Conservation (phyloP, 192 early-diverging fungal genomes). For the Backusella macrospora region DNA sequence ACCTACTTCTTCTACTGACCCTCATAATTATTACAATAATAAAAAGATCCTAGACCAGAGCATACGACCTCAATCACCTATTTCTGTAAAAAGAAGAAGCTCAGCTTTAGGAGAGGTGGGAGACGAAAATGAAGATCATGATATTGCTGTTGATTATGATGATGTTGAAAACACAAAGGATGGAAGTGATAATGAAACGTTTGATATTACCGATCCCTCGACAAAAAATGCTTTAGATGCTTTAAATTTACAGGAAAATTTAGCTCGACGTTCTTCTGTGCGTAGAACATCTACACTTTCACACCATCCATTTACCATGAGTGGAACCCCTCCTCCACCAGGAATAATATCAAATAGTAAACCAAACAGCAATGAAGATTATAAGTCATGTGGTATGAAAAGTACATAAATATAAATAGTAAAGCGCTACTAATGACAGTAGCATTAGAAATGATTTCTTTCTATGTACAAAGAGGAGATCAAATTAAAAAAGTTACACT, state of each 20-base stretch:
- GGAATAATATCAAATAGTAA: background rate
- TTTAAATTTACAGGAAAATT: constrained; percentile 31
- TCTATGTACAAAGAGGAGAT: constrained; percentile 63
- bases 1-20: constrained; percentile 14
- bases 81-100: background rate
- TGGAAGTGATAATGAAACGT: constrained; percentile 6
- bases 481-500: constrained; percentile 56
- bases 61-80: background rate
- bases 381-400: background rate
- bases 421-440: background rate
- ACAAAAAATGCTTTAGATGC: constrained; percentile 33
- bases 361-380: background rate
- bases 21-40: background rate
- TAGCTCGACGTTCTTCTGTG: constrained; percentile 35
- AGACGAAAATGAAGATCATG: background rate
- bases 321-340: background rate
- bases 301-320: background rate
- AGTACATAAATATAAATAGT: background rate
- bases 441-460: background rate
- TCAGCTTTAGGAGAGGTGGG: background rate
- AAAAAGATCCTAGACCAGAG: background rate
- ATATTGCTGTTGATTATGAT: background rate
- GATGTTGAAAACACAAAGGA: background rate
- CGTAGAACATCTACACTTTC: constrained; percentile 6
- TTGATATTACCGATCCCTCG: constrained; percentile 32